A percentile compares a stretch with the other conserved stretches of the same genome.
phyloP scores from a whole-genome alignment of 805 yeast species.

The Sporopachydermia lactativora region DNA sequence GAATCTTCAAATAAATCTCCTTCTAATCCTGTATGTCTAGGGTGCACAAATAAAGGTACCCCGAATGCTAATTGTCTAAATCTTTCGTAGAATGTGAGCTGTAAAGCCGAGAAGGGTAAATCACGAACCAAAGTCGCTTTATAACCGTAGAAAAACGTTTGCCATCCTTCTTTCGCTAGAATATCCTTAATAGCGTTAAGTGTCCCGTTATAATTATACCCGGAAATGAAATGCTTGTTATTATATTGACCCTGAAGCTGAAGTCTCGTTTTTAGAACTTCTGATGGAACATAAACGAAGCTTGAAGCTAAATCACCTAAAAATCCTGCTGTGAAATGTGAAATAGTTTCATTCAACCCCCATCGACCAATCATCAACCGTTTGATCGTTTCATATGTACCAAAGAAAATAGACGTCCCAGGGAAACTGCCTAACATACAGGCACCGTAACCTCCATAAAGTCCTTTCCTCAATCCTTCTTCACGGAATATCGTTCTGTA shows the following conservation, averaged over 20 bases:
- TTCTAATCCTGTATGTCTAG: slow-evolving; percentile 13
- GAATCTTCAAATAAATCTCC: slow-evolving; percentile 11
- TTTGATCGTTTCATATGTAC: slow-evolving; percentile 76
- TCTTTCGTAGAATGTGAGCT: slow-evolving; percentile 88
- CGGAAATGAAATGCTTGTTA: slow-evolving; percentile 64
- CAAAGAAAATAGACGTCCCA: slow-evolving; percentile 86
- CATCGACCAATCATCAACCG: slow-evolving; percentile 49
- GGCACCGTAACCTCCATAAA: slow-evolving; percentile 87
- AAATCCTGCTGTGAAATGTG: slow-evolving; percentile 78
- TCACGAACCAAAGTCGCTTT: slow-evolving; percentile 89
- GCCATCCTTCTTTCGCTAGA: slow-evolving; percentile 51
- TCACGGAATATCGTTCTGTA: slow-evolving; percentile 60
- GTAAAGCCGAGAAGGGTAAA: slow-evolving; percentile 90
- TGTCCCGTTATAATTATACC: slow-evolving; percentile 76
- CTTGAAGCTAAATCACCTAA: slow-evolving; percentile 89
- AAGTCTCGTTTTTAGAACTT: slow-evolving; percentile 82
- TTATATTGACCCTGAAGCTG: slow-evolving; percentile 86
- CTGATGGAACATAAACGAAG: slow-evolving; percentile 86
- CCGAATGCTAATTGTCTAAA: slow-evolving; percentile 48
- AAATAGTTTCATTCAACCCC: slow-evolving; percentile 58
- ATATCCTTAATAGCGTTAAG: slow-evolving; percentile 58
- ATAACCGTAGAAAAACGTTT: slow-evolving; percentile 78
- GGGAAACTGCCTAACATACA: slow-evolving; percentile 91
- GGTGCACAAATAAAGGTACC: slow-evolving; percentile 16
- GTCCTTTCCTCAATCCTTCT: slow-evolving; percentile 76